Percentiles rank a stretch among this genome's conserved stretches.
Evolutionary conservation across 139 green algal genomes (phyloP).

Genomic region (Zygnema cylindricum): DNA sequence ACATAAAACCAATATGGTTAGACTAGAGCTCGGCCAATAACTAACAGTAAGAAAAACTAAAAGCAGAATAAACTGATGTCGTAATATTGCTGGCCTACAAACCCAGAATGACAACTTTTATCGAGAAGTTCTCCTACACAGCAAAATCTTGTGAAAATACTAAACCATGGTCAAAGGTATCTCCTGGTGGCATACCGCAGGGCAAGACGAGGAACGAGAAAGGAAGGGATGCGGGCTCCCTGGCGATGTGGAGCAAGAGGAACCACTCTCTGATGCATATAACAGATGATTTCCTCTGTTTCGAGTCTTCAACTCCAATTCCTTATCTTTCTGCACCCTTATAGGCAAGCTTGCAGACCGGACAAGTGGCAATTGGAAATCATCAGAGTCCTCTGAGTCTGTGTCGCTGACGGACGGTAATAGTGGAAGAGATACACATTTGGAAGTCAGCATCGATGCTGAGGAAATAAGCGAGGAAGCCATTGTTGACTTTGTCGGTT

Average conservation of each 20-base stretch:
- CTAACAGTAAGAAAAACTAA: no score
- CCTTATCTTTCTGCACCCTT: not conserved
- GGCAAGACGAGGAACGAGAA: not conserved
- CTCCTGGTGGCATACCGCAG: not conserved
- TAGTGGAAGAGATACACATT: not conserved
- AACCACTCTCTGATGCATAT: not conserved
- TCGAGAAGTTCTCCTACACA: not conserved
- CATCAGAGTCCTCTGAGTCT: not conserved
- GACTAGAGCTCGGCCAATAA: no score
- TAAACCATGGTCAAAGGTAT: not conserved
- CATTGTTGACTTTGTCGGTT: not conserved
- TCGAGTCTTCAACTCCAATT: not conserved
- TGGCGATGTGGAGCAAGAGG: not conserved
- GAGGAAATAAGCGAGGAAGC: not conserved
- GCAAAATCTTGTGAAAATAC: not conserved
- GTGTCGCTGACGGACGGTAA: not conserved
- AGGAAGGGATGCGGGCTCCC: not conserved
- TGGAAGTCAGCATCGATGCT: not conserved
- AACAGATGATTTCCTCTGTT: not conserved
- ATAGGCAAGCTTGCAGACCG: not conserved
- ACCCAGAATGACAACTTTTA: not conserved
- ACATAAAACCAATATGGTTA: not conserved
- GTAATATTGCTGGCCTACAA: no score
- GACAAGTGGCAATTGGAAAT: not conserved
- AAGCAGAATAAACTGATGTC: no score